A percentile compares a stretch with the other conserved stretches of the same genome.
Evolutionary conservation across 2,329 filamentous ascomycete species (phyloP).

Genomic region (Pseudogymnoascus sp.): DNA sequence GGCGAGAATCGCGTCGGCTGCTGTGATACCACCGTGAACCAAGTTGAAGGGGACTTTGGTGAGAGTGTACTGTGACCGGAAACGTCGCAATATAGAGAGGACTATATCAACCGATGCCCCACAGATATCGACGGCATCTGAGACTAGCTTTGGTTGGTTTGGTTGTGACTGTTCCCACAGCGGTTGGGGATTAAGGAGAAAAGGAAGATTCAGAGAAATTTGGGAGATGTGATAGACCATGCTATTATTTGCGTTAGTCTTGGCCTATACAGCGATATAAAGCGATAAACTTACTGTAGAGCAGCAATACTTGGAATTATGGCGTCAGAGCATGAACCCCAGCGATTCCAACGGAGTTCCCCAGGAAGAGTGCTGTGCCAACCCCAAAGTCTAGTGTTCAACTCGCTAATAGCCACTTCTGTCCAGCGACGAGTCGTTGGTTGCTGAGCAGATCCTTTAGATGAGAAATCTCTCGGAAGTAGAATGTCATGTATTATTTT

Average conservation of each 20-base stretch:
- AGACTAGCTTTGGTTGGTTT: neutral
- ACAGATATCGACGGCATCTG: conserved; percentile 9
- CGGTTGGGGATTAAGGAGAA: neutral
- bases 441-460: neutral
- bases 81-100: conserved; percentile 14
- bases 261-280: neutral
- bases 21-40: conserved; percentile 14
- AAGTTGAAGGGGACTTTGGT: conserved; percentile 11
- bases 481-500: conserved; percentile 10
- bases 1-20: conserved; percentile 11
- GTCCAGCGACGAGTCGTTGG: neutral
- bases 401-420: conserved; percentile 9
- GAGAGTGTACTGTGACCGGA: conserved; percentile 13
- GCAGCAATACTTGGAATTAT: conserved; percentile 13
- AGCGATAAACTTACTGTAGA: conserved; percentile 13
- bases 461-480: neutral
- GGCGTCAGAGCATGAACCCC: conserved; percentile 13
- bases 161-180: neutral
- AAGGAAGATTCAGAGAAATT: neutral
- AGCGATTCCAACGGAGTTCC: conserved; percentile 14
- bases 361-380: conserved; percentile 13
- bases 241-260: neutral
- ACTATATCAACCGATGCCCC: conserved; percentile 12
- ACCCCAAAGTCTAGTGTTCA: conserved; percentile 13
- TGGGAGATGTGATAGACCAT: conserved; percentile 11